Percentiles rank a stretch among this genome's conserved stretches.
These are phyloP conservation scores for Talaromyces piceae DNA, from an alignment of 2,329 filamentous ascomycete species.

Conservation along the genomic window DNA sequence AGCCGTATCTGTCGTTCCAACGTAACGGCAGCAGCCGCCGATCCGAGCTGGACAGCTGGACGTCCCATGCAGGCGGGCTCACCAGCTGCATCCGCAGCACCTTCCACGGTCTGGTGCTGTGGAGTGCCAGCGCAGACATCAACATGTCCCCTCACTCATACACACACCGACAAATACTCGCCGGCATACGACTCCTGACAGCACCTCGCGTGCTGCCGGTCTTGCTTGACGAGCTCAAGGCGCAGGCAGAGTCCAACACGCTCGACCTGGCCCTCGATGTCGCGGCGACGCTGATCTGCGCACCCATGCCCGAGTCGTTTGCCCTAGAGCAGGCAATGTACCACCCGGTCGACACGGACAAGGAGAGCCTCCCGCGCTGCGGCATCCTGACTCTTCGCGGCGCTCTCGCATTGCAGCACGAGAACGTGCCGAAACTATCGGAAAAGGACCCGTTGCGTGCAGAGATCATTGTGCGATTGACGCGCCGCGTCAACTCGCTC, in stretches of 20 bases:
- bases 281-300: conserved; percentile 35
- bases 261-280: conserved; percentile 39
- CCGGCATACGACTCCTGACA: conserved; percentile 35
- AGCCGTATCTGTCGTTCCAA: conserved; percentile 45
- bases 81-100: conserved; percentile 42
- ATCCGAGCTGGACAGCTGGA: conserved; percentile 48
- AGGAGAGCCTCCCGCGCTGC: conserved; percentile 26
- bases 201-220: conserved; percentile 29
- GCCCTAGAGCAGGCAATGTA: conserved; percentile 30
- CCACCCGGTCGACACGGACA: conserved; percentile 26
- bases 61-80: conserved; percentile 40
- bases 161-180: conserved; percentile 47
- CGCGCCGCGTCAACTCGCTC: conserved; percentile 37
- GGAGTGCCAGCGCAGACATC: conserved; percentile 45
- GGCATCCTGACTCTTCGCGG: conserved; percentile 35
- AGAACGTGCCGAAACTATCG: conserved; percentile 32
- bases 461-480: conserved; percentile 38
- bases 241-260: conserved; percentile 32
- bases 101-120: conserved; percentile 46
- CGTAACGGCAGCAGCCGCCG: conserved; percentile 39
- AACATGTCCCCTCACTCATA: conserved; percentile 49
- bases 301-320: conserved; percentile 34
- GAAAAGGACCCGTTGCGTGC: conserved; percentile 39
- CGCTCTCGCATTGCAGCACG: conserved; percentile 31
- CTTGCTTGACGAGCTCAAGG: conserved; percentile 37